A percentile compares a stretch with the other conserved stretches of the same genome.
phyloP scores from a whole-genome alignment of 805 yeast species.

The Peterozyma toletana region DNA sequence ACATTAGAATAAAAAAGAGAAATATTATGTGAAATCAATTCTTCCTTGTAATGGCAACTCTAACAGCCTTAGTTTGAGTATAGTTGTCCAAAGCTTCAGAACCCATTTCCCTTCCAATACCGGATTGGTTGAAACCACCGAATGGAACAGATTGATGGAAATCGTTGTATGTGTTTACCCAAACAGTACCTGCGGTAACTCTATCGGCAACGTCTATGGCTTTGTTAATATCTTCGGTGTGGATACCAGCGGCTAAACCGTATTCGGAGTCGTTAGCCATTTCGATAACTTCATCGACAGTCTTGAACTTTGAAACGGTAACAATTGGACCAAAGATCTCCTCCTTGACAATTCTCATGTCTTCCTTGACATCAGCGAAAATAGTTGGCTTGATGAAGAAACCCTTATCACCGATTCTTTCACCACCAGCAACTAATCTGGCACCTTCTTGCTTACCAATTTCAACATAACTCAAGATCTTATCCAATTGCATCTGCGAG shows the following conservation, averaged over 20 bases:
- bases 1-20: too few species aligned
- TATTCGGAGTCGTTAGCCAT: constrained; percentile 76
- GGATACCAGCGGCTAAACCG: constrained; percentile 90
- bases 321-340: constrained; percentile 93
- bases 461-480: constrained; percentile 70
- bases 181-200: constrained; percentile 81
- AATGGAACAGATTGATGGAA: constrained; percentile 85
- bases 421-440: constrained; percentile 64
- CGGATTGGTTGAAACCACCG: constrained; percentile 89
- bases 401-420: constrained; percentile 51
- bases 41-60: constrained; percentile 24
- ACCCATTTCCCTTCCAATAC: constrained; percentile 93
- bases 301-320: constrained; percentile 70
- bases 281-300: constrained; percentile 73
- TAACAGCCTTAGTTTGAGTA: constrained; percentile 81
- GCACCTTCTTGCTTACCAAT: constrained; percentile 84
- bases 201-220: constrained; percentile 70
- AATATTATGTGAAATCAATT: too few species aligned
- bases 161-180: constrained; percentile 88
- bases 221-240: constrained; percentile 67
- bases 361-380: constrained; percentile 61
- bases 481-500: constrained; percentile 69
- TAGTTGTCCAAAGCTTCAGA: constrained; percentile 79
- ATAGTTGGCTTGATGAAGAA: constrained; percentile 68
- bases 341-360: constrained; percentile 64